phyloP scores from a whole-genome alignment of 805 yeast species.

The Spathaspora gorwiae region DNA sequence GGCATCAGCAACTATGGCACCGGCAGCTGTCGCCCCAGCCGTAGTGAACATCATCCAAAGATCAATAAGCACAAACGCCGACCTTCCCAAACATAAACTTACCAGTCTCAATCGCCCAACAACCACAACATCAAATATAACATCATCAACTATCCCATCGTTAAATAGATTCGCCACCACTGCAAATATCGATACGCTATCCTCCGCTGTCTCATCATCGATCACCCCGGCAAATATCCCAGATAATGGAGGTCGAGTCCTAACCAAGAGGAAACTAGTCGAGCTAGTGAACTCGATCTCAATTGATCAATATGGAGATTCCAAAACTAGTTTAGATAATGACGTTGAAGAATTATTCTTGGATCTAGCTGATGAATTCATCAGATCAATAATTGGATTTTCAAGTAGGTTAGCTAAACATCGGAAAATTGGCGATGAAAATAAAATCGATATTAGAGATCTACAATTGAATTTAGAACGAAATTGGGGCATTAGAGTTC shows the following conservation, averaged over 20 bases:
- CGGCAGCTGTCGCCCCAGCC: background rate
- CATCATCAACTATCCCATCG: conserved; percentile 6
- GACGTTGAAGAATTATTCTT: conserved; percentile 88
- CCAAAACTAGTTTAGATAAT: conserved; percentile 85
- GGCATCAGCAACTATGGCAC: background rate
- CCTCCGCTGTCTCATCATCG: conserved; percentile 44
- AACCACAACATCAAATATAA: conserved; percentile 4
- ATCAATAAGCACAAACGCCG: background rate
- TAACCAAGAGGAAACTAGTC: conserved; percentile 82
- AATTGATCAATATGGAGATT: conserved; percentile 76
- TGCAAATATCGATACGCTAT: background rate
- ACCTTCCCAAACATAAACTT: background rate
- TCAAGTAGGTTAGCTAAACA: conserved; percentile 95
- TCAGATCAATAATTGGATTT: conserved; percentile 81
- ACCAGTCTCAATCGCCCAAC: background rate
- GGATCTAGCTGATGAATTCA: conserved; percentile 95
- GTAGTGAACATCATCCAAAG: background rate
- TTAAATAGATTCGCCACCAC: conserved; percentile 2
- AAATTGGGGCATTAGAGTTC: conserved; percentile 92
- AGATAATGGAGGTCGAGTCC: conserved; percentile 70
- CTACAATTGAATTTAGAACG: conserved; percentile 86
- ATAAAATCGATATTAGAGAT: conserved; percentile 75
- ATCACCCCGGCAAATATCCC: conserved; percentile 30
- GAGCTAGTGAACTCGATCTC: conserved; percentile 83
- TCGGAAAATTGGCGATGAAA: conserved; percentile 66